phyloP scores from a whole-genome alignment of 73 alveolate species.

The Paramecium tetraurelia region DNA sequence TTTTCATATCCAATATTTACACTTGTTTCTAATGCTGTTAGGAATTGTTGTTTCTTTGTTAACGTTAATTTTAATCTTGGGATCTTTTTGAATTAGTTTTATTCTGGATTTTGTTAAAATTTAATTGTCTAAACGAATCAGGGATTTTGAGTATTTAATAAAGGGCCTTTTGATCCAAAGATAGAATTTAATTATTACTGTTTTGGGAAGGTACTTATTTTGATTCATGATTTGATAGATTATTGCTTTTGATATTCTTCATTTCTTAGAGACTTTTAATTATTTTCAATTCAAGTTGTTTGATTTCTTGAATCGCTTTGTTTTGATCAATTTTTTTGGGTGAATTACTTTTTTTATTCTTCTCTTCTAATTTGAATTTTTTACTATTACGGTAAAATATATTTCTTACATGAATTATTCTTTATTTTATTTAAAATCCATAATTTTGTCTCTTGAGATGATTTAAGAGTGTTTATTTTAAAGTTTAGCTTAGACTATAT shows the following conservation, averaged over 20 bases:
- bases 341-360: neutral
- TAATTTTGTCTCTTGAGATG: neutral
- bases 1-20: slow-evolving; percentile 18
- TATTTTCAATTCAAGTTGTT: slow-evolving; percentile 19
- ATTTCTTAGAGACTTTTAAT: neutral
- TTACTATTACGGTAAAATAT: neutral
- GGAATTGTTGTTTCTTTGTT: neutral
- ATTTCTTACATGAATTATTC: neutral
- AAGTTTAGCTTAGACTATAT: neutral
- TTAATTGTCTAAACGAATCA: neutral
- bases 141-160: neutral
- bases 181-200: neutral
- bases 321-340: neutral
- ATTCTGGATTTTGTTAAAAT: neutral
- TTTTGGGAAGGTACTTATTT: neutral
- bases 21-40: neutral
- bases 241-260: neutral
- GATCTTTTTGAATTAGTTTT: neutral
- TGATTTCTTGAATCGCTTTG: neutral
- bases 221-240: neutral
- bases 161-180: neutral
- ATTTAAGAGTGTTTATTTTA: neutral
- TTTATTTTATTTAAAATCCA: neutral
- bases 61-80: neutral
- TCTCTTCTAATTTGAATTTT: neutral